Conservation (phyloP, 2,329 filamentous ascomycete species). For the Trichoderma harzianum region DNA sequence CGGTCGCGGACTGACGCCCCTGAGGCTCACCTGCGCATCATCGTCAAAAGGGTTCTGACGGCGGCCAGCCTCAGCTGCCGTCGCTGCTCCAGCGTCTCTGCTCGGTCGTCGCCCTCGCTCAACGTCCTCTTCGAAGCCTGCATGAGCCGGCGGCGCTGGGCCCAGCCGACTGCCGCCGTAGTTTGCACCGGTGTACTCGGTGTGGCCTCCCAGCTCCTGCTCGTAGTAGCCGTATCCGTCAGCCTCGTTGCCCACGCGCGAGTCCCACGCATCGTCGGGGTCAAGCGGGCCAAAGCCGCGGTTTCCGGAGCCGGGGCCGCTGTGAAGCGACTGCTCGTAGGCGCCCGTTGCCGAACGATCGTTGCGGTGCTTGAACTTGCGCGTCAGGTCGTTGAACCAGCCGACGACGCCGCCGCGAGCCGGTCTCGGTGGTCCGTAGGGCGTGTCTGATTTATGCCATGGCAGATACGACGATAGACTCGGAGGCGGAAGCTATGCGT, state of each 20-base stretch:
- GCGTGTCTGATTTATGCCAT: constrained; percentile 53
- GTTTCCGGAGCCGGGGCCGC: constrained; percentile 41
- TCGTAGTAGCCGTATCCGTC: constrained; percentile 71
- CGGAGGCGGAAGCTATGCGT: constrained; percentile 62
- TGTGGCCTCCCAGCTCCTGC: constrained; percentile 57
- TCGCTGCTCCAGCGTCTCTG: constrained; percentile 38
- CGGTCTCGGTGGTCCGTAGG: constrained; percentile 51
- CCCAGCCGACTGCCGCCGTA: constrained; percentile 49
- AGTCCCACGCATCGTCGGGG: constrained; percentile 83
- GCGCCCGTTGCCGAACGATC: constrained; percentile 65
- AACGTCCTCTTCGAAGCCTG: constrained; percentile 30
- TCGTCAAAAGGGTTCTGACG: constrained; percentile 68
- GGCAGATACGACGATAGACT: constrained; percentile 67
- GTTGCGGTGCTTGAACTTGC: constrained; percentile 61
- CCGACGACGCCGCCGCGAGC: constrained; percentile 62
- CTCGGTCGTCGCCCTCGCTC: constrained; percentile 44
- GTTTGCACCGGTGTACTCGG: constrained; percentile 36
- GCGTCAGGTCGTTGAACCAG: constrained; percentile 68
- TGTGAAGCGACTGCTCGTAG: constrained; percentile 60
- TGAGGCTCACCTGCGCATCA: constrained; percentile 59
- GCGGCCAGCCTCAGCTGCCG: constrained; percentile 19
- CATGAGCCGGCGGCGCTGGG: constrained; percentile 29
- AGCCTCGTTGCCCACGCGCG: constrained; percentile 71
- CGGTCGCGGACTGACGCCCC: constrained; percentile 75
- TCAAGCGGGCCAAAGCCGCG: constrained; percentile 67